Evolutionary conservation across 163 green algal genomes (phyloP).

Genomic region (Volvox carteri): DNA sequence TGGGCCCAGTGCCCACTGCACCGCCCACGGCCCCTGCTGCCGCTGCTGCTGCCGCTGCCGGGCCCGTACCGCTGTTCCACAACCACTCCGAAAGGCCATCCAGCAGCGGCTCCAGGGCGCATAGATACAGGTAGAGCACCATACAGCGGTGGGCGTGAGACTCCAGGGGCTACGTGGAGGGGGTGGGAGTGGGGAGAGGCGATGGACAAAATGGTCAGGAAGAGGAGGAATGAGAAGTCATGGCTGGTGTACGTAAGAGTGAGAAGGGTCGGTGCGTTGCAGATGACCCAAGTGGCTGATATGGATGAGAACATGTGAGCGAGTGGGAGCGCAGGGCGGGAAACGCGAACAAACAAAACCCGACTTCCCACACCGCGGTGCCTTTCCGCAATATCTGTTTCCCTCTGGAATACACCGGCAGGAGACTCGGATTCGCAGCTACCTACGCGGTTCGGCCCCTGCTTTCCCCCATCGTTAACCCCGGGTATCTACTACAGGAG

Average conservation of each 20-base stretch:
- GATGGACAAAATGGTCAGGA: too few species aligned
- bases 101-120: slow-evolving; percentile 29
- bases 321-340: too few species aligned
- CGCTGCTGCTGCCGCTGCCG: neutral
- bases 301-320: too few species aligned
- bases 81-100: slow-evolving; percentile 47
- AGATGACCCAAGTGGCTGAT: neutral
- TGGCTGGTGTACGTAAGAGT: too few species aligned
- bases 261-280: neutral
- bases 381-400: too few species aligned
- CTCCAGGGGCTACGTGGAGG: slow-evolving; percentile 29
- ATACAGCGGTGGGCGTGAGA: slow-evolving; percentile 36
- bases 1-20: neutral
- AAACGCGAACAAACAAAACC: too few species aligned
- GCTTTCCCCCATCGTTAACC: too few species aligned
- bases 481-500: neutral
- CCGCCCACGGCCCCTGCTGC: neutral
- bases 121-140: slow-evolving; percentile 55
- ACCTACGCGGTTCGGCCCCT: too few species aligned
- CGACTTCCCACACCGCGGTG: too few species aligned
- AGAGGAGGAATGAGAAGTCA: too few species aligned
- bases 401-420: too few species aligned
- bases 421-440: too few species aligned
- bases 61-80: slow-evolving; percentile 4
- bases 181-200: neutral